Evolutionary conservation across 768 basidiomycete genomes (phyloP).

Genomic region (Xerocomus potaroensis): DNA sequence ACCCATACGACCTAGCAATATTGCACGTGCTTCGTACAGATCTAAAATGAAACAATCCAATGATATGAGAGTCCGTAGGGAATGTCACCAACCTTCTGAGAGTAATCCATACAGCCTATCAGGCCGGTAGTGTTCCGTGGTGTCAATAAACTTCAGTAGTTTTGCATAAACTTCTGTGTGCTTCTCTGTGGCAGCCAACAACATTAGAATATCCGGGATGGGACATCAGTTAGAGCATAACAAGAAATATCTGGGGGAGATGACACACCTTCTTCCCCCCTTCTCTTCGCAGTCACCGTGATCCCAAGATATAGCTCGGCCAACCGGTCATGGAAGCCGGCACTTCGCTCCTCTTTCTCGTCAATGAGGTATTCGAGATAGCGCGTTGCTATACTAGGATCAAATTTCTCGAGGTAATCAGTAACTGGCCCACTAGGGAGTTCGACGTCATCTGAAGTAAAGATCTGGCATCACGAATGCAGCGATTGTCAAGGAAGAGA

Average conservation of each 20-base stretch:
- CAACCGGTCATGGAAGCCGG: slow-evolving; percentile 81
- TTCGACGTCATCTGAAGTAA: slow-evolving; percentile 92
- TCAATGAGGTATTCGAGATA: slow-evolving; percentile 86
- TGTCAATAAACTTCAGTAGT: slow-evolving; percentile 72
- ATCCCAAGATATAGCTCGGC: slow-evolving; percentile 81
- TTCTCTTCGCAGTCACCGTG: slow-evolving; percentile 54
- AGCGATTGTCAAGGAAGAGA: not conserved
- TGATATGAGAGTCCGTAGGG: not conserved
- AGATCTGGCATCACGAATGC: slow-evolving; percentile 55
- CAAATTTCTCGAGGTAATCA: slow-evolving; percentile 70
- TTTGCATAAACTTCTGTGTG: slow-evolving; percentile 55
- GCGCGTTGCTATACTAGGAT: slow-evolving; percentile 55
- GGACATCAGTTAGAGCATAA: not conserved
- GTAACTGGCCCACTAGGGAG: slow-evolving; percentile 75
- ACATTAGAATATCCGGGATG: not conserved
- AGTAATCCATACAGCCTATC: slow-evolving; percentile 80
- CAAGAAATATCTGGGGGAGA: not conserved
- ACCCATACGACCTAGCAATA: slow-evolving; percentile 83
- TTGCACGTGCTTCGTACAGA: slow-evolving; percentile 86
- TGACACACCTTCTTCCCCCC: slow-evolving; percentile 52
- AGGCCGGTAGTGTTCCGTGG: slow-evolving; percentile 62
- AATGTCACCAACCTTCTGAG: slow-evolving; percentile 61
- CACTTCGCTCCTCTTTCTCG: slow-evolving; percentile 62
- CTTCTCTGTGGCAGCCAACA: slow-evolving; percentile 35
- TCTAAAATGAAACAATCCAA: slow-evolving; percentile 41